Evolutionary conservation across 345 rosid genomes (phyloP).

Genomic region (Melastoma malabathricum): DNA sequence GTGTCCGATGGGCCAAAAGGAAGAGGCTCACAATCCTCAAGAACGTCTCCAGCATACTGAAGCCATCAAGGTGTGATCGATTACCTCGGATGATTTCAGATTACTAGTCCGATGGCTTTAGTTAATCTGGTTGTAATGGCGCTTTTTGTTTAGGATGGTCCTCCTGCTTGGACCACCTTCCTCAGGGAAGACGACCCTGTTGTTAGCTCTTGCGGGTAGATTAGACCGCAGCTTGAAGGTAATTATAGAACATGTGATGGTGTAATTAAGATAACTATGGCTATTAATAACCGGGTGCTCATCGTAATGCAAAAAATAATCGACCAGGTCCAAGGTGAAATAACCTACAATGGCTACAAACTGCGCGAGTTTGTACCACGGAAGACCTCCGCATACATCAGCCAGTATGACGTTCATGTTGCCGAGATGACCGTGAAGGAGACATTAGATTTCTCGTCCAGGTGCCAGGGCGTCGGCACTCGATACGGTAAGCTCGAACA

Average conservation of each 20-base stretch:
- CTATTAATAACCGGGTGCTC: too few relatives aligned
- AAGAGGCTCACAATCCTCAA: constrained; percentile 71
- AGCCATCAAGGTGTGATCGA: constrained; percentile 47
- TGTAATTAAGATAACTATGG: too few relatives aligned
- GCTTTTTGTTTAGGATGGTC: constrained; percentile 54
- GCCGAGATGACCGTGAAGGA: constrained; percentile 90
- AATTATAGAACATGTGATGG: too few relatives aligned
- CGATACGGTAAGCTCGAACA: constrained; percentile 92
- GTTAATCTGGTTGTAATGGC: too few relatives aligned
- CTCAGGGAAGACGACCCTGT: constrained; percentile 76
- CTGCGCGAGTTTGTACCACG: constrained; percentile 61
- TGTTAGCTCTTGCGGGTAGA: constrained; percentile 68
- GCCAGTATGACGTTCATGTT: constrained; percentile 84
- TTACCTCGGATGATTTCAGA: too few relatives aligned
- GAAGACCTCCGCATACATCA: constrained; percentile 84
- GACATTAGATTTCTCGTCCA: constrained; percentile 84
- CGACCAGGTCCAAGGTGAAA: constrained; percentile 65
- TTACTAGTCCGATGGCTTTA: too few relatives aligned
- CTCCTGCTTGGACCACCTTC: constrained; percentile 82
- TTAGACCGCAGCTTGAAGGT: constrained; percentile 60
- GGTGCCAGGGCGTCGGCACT: constrained; percentile 84
- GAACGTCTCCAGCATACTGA: constrained; percentile 57
- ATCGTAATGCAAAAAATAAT: too few relatives aligned
- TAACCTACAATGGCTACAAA: constrained; percentile 59
- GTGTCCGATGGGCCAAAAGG: constrained; percentile 46